These are phyloP conservation scores for Diaporthe humulicola DNA, from an alignment of 2,329 filamentous ascomycete genomes.

Conservation along the genomic window DNA sequence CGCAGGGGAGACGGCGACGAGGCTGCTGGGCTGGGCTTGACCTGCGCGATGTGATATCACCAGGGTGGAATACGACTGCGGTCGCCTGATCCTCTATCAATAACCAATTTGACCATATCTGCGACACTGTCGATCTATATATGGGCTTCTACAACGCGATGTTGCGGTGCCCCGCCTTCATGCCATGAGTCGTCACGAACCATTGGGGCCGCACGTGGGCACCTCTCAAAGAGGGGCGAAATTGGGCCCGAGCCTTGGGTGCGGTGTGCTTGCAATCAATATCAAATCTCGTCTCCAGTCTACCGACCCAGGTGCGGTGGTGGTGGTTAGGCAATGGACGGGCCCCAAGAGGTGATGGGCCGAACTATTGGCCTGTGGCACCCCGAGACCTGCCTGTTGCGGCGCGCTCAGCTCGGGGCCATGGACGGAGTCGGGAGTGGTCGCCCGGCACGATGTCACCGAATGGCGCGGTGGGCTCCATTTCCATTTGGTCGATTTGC, in stretches of 20 bases:
- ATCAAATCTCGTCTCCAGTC: slow-evolving; percentile 16
- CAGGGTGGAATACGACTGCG: slow-evolving; percentile 17
- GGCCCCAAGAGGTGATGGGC: background rate
- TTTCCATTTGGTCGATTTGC: background rate
- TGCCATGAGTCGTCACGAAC: slow-evolving; percentile 19
- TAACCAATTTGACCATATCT: slow-evolving; percentile 18
- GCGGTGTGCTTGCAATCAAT: slow-evolving; percentile 14
- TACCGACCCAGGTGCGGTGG: background rate
- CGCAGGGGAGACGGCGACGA: background rate
- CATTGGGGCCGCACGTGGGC: slow-evolving; percentile 25
- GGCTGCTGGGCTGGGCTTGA: background rate
- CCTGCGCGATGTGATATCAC: slow-evolving; percentile 15
- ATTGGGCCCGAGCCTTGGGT: background rate
- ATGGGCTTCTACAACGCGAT: slow-evolving; percentile 18
- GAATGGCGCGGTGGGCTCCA: background rate
- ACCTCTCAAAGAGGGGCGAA: background rate
- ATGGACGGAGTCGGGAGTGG: slow-evolving; percentile 17
- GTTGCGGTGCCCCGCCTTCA: slow-evolving; percentile 18
- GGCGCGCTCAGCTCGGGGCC: background rate
- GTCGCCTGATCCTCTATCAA: background rate
- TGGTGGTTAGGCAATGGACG: slow-evolving; percentile 9
- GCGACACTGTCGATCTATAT: slow-evolving; percentile 27
- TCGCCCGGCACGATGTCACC: slow-evolving; percentile 33
- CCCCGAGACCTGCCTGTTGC: slow-evolving; percentile 23
- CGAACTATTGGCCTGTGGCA: slow-evolving; percentile 17